phyloP scores from a whole-genome alignment of 768 basidiomycete species.

The Pleurotus eryngii region DNA sequence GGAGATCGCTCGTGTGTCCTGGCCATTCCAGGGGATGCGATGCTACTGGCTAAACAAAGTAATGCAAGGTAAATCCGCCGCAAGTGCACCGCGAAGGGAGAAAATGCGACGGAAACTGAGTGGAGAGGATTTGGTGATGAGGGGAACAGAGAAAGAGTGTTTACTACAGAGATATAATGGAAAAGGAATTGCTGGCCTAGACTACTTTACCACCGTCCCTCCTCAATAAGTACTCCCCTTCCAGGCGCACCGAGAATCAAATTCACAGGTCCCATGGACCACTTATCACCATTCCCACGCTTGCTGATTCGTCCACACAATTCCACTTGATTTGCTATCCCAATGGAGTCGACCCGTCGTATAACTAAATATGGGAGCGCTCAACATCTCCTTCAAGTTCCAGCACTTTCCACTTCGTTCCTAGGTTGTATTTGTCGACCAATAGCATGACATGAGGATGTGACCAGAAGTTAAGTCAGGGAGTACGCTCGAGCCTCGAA shows the following conservation, averaged over 20 bases:
- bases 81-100: not conserved
- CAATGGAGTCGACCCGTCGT: too few species aligned
- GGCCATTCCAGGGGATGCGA: constrained; percentile 18
- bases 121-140: not conserved
- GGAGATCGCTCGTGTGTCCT: constrained; percentile 23
- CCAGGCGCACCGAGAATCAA: constrained; percentile 6
- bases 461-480: too few species aligned
- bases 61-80: too few species aligned
- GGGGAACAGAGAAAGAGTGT: not conserved
- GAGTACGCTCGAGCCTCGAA: too few species aligned
- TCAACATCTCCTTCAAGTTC: too few species aligned
- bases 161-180: not conserved
- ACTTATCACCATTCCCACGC: not conserved
- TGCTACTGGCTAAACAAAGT: too few species aligned
- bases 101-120: not conserved
- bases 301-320: not conserved
- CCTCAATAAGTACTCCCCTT: not conserved
- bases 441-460: too few species aligned
- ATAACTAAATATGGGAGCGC: too few species aligned
- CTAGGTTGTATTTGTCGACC: too few species aligned
- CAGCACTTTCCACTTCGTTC: too few species aligned
- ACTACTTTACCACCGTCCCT: not conserved
- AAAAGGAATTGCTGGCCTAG: constrained; percentile 3
- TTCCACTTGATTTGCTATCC: too few species aligned
- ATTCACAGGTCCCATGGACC: constrained; percentile 2